Base-by-base conservation (phyloP, 2,329 filamentous ascomycete species). In the Triangularia verruculosa region DNA sequence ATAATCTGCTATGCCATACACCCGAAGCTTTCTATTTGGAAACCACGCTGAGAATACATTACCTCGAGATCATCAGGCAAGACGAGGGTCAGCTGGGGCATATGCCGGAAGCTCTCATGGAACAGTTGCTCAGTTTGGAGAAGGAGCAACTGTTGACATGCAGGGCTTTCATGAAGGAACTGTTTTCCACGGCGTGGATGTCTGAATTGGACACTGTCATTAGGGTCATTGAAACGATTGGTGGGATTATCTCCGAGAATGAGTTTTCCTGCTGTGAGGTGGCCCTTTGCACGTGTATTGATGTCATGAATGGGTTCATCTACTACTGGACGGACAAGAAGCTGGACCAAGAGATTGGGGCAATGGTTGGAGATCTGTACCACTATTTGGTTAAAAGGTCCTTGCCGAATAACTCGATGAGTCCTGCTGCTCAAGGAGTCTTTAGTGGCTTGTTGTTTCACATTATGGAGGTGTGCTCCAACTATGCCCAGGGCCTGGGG, bases 311-410 rank as follows among this genome's bases (percentile, higher is more conserved):
- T 59, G 85, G 83, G 34, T 82, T 92, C 59, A 83, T 86, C 43
- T 75, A 78, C 12, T 78, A 86, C 43, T 95, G 91, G 91, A 77
- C 82, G 1, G 80, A 85, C 22, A 80, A 83, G 47, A 24, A 28
- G 20, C 15, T 28, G n/a, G 78, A 80, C 22, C 82, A 83, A 32
- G 79, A 86, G 0, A 78, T 97, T 2, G 83, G 82, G n/a, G 83
- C 85, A 2, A 81, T 84, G 47, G 91, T 89, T 3, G 84, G 87
- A 20, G 89, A 96, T 65, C 78, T 97, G 20, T 98, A 98, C 74
- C 78, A 84, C 53, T 92, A 92, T 79, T 89, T 95, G 68, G 83
- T 93, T 55, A 85, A 86, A 61, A 82, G 82, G 17, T 85, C 88
- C 28, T 77, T 97, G 25, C 82, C 84, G 5, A 88, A 85, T 53